Evolutionary conservation across 192 early-diverging fungal genomes (phyloP), one percentile per base, ranked within the genome.

Genomic region (Helicostylum pulchrum): DNA sequence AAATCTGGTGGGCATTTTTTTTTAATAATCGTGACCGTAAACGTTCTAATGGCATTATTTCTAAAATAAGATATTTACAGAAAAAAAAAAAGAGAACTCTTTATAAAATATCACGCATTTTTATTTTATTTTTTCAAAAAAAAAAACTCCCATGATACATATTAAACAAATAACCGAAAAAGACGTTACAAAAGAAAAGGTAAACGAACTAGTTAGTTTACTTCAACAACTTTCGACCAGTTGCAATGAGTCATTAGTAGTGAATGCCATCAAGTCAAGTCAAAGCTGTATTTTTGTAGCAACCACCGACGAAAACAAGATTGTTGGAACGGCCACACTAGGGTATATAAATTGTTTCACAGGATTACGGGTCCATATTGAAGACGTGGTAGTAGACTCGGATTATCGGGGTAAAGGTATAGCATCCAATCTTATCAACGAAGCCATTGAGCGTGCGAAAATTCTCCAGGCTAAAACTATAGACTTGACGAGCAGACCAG

Each of bases 401-500:
- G 39, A 42, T 20, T 72, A 63, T 23, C 75, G 78, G 6, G 70
- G 74, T 1, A 36, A 70, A 34, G 80, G 80, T 1, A 31, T 79
- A 11, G 80, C 72, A 0, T 62, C 65, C 6, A 64, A 45, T 0
- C 42, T 82, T 9, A 14, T 82, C 0, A 3, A 51, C 10, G 75
- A 74, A 15, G 72, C 75, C 14, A 65, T 77, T 36, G 10, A 62
- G 2, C 39, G 49, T 19, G 62, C 65, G 3, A 46, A 66, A 19
- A 3, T 44, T 32, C 42, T 31, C 9, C 6, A 57, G 10, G 68
- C 68, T 4, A 71, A 31, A 53, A 45, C 45, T 15, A 66, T 79
- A n/a, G 78, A 82, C 59, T 61, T 82, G 8, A 82, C 80, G 0
- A 77, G 75, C 51, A 68, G 75, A 17, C 80, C 80, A 0, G 74